Conservation (phyloP, 2,329 filamentous ascomycete species). For the Botrytis tulipae region DNA sequence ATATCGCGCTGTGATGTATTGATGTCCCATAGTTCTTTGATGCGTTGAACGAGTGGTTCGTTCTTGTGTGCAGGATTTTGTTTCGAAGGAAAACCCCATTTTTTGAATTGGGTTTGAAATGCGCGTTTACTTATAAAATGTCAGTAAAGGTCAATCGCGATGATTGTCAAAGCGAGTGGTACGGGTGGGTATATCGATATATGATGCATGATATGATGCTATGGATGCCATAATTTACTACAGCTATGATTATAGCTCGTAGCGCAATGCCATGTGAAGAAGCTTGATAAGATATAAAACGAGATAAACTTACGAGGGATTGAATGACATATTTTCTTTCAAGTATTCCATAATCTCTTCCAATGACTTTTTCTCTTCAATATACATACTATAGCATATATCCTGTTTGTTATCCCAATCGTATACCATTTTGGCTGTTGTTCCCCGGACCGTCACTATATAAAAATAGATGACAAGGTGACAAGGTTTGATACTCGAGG, state of each 20-base stretch:
- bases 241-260: neutral
- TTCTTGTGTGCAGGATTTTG: conserved; percentile 72
- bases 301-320: conserved; percentile 21
- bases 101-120: conserved; percentile 72
- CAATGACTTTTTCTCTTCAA: conserved; percentile 69
- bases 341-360: conserved; percentile 74
- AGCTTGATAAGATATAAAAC: neutral
- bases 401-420: conserved; percentile 66
- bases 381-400: conserved; percentile 69
- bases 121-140: conserved; percentile 61
- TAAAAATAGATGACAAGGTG: conserved; percentile 1
- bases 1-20: conserved; percentile 74
- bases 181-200: conserved; percentile 25
- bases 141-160: neutral
- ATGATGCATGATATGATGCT: neutral
- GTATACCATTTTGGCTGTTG: conserved; percentile 46
- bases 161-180: conserved; percentile 27
- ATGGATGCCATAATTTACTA: conserved; percentile 30
- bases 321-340: conserved; percentile 61
- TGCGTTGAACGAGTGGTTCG: conserved; percentile 61
- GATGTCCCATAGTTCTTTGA: conserved; percentile 74
- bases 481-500: neutral
- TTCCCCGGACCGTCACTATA: neutral
- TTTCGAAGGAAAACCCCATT: conserved; percentile 77
- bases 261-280: neutral